A percentile compares a stretch with the other conserved stretches of the same genome.
phyloP scores from a whole-genome alignment of 768 basidiomycete genomes.

The Suillus plorans region DNA sequence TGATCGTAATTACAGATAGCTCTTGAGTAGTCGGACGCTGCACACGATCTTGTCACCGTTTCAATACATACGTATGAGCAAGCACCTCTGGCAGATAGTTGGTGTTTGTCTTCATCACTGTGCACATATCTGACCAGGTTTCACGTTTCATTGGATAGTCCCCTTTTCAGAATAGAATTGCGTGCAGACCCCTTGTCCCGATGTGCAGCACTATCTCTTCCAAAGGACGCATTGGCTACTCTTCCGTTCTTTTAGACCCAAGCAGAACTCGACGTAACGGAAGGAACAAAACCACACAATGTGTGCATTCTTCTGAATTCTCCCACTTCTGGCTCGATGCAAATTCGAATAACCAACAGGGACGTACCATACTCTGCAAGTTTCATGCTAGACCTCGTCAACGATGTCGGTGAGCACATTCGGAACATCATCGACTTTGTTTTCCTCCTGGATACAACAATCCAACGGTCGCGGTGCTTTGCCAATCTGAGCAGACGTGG shows the following conservation, averaged over 20 bases:
- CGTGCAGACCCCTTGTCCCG: slow-evolving; percentile 86
- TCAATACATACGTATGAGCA: slow-evolving; percentile 98
- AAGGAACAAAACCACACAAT: slow-evolving; percentile 59
- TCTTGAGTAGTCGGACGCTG: slow-evolving; percentile 86
- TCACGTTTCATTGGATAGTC: slow-evolving; percentile 67
- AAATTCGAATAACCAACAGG: slow-evolving; percentile 33
- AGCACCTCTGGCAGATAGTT: slow-evolving; percentile 74
- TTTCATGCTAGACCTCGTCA: slow-evolving; percentile 81
- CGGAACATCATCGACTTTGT: slow-evolving; percentile 85
- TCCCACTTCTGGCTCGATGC: neutral
- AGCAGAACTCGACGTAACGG: slow-evolving; percentile 74
- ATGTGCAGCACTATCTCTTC: slow-evolving; percentile 83
- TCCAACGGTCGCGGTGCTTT: slow-evolving; percentile 89
- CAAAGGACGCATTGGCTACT: slow-evolving; percentile 88
- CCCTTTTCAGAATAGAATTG: slow-evolving; percentile 60
- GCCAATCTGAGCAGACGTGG: slow-evolving; percentile 87
- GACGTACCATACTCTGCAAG: slow-evolving; percentile 94
- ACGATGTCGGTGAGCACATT: slow-evolving; percentile 72
- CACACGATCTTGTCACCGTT: slow-evolving; percentile 85
- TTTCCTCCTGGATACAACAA: slow-evolving; percentile 93
- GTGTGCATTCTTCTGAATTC: slow-evolving; percentile 32
- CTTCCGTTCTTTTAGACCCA: slow-evolving; percentile 88
- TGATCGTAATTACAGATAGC: slow-evolving; percentile 61
- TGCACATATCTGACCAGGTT: slow-evolving; percentile 9
- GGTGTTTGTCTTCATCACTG: slow-evolving; percentile 18